Evolutionary conservation across 805 yeast genomes (phyloP).

Genomic region (Candida lessepsii): DNA sequence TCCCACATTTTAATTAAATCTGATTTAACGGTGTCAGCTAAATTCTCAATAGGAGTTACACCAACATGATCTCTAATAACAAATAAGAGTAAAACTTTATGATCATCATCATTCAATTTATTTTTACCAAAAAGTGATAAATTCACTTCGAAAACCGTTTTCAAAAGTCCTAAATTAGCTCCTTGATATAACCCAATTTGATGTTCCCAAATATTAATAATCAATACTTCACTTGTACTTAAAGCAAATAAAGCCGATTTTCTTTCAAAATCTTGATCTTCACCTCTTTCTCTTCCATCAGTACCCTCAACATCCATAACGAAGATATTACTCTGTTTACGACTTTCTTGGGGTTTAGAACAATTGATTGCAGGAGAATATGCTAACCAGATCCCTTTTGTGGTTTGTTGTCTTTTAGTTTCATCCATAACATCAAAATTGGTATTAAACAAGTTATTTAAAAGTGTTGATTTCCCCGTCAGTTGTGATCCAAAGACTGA

Average conservation of each 20-base stretch:
- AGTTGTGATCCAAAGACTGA: slow-evolving; percentile 97
- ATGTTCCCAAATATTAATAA: slow-evolving; percentile 94
- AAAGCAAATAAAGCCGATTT: slow-evolving; percentile 94
- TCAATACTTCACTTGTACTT: slow-evolving; percentile 85
- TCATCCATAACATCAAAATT: slow-evolving; percentile 93
- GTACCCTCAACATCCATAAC: slow-evolving; percentile 99
- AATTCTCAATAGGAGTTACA: slow-evolving; percentile 72
- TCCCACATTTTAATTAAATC: slow-evolving; percentile 83
- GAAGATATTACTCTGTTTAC: slow-evolving; percentile 45
- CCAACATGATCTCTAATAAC: slow-evolving; percentile 94
- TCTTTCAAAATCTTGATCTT: slow-evolving; percentile 96
- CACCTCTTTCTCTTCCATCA: slow-evolving; percentile 97
- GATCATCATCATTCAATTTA: slow-evolving; percentile 35
- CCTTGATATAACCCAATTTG: slow-evolving; percentile 97
- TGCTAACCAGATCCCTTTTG: slow-evolving; percentile 49
- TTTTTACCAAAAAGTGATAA: slow-evolving; percentile 75
- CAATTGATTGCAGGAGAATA: slow-evolving; percentile 32
- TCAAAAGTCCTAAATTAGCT: slow-evolving; percentile 91
- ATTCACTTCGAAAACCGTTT: slow-evolving; percentile 96
- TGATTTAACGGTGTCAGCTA: slow-evolving; percentile 62
- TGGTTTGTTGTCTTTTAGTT: slow-evolving; percentile 77
- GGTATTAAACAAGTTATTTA: slow-evolving; percentile 84
- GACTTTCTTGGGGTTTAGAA: slow-evolving; percentile 13
- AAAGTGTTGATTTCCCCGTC: slow-evolving; percentile 91
- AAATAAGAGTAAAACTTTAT: slow-evolving; percentile 71